Base-by-base conservation (phyloP, 1,139 yeast genomes). In the Zhuliangozyma parablackwelliae region DNA sequence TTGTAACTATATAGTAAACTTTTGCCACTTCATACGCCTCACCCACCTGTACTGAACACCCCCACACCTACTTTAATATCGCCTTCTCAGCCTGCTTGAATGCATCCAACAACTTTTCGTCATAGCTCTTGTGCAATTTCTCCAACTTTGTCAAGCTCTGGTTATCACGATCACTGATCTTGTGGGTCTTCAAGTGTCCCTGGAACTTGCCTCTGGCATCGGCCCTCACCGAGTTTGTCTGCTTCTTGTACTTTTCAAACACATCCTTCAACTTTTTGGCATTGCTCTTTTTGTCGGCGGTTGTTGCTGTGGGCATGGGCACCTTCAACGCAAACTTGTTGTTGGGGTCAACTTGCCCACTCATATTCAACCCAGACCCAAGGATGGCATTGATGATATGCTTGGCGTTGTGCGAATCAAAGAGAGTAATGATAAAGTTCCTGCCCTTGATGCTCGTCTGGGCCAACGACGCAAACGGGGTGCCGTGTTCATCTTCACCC, bases 381-480 rank as follows among this genome's bases (percentile, higher is more conserved):
- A 88, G 58, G 29, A 90, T 80, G 0, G 89, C 72, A 42, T 87
- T 80, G 33, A 83, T 72, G 23, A 90, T 75, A 44, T 75, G 72
- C 51, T 86, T 84, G 23, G 79, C 72, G 48, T 86, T 74, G 35
- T 67, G 67, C 9, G 96, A 94, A 50, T 89, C 96, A 57, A 82
- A 90, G 2, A 89, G 92, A 0, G 95, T 88, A 25, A 90, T 74
- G 33, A 78, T 63, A 35, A 85, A 68, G 41, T 79, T 71, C 50
- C 87, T 72, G 9, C 92, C 92, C 50, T 87, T 84, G 36, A 81
- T 53, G 1, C 87, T 72, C 7, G 95, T 80, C 43, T 86, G 85
- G 1, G 97, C 96, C 26, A 89, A 60, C 7, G 79, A 69, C 5
- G 75, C 72, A 53, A 82, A 83, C 7, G 69, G 70, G 6, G 59